phyloP scores from a whole-genome alignment of 495 filamentous ascomycete genomes.

The Aspergillus campestris region DNA sequence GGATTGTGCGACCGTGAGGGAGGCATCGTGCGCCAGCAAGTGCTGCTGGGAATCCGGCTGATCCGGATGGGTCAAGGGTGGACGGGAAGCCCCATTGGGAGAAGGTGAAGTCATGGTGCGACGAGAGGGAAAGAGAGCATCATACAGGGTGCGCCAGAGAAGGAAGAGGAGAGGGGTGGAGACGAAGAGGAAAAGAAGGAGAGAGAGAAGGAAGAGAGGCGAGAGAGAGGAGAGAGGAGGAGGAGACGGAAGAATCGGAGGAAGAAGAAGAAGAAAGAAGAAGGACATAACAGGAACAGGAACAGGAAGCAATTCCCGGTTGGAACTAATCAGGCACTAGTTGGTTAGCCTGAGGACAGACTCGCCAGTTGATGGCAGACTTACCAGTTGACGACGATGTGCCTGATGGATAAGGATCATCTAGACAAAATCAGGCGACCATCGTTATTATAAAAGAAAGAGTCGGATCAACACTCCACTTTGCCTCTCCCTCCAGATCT shows the following conservation, averaged over 20 bases:
- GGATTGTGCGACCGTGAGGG: slow-evolving; percentile 47
- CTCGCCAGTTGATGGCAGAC: no score
- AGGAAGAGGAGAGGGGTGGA: background rate
- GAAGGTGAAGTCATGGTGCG: slow-evolving; percentile 22
- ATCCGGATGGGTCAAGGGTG: slow-evolving; percentile 10
- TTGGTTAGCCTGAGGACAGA: no score
- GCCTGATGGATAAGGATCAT: no score
- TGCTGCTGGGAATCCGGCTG: slow-evolving; percentile 16
- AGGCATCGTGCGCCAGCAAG: slow-evolving; percentile 29
- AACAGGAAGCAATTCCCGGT: background rate
- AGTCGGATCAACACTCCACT: no score
- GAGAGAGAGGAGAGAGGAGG: slow-evolving; percentile 10
- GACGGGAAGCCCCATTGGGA: slow-evolving; percentile 9
- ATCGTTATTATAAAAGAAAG: no score
- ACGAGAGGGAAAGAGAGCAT: slow-evolving; percentile 4
- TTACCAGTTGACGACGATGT: no score
- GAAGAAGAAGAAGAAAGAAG: slow-evolving; percentile 4
- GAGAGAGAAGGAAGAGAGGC: slow-evolving; percentile 13
- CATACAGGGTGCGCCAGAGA: background rate
- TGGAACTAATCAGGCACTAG: background rate
- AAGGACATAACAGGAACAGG: background rate
- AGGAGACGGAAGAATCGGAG: no score
- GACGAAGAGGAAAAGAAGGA: slow-evolving; percentile 4
- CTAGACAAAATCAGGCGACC: no score
- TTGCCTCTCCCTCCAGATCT: no score